A percentile compares a stretch with the other conserved stretches of the same genome.
Conservation (phyloP, 225 moss, liverwort and hornwort genomes). For the Sphagnum contortum region DNA sequence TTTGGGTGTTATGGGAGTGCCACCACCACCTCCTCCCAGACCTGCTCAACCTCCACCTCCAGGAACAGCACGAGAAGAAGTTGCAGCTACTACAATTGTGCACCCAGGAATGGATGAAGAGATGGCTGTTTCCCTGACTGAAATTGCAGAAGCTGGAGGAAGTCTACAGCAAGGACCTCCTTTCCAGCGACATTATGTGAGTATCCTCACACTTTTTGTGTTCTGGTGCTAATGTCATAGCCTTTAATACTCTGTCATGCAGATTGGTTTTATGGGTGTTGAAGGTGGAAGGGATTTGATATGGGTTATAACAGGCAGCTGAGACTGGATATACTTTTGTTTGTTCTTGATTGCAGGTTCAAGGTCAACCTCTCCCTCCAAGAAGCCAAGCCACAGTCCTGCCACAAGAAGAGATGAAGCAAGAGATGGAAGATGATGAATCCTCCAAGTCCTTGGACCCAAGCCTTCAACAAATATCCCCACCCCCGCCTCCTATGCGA, state of each 20-base stretch:
- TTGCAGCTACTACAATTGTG: constrained; percentile 3
- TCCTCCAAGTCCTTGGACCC: constrained; percentile 24
- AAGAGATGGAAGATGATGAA: constrained; percentile 21
- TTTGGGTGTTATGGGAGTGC: constrained; percentile 8
- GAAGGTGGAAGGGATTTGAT: too few species aligned
- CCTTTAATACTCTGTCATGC: too few species aligned
- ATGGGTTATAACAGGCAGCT: too few species aligned
- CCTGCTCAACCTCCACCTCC: constrained; percentile 78
- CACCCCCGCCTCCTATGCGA: constrained; percentile 37
- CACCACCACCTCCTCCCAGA: constrained; percentile 52
- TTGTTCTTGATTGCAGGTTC: constrained; percentile 22
- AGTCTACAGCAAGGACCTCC: constrained; percentile 24
- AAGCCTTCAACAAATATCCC: constrained; percentile 36
- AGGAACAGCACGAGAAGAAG: constrained; percentile 53
- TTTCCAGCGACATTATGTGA: constrained; percentile 26
- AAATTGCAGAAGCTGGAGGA: constrained; percentile 12
- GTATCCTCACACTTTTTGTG: not conserved
- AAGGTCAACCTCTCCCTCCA: constrained; percentile 38
- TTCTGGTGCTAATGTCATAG: too few species aligned
- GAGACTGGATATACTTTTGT: too few species aligned
- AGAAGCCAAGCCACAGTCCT: constrained; percentile 26
- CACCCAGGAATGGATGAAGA: constrained; percentile 57
- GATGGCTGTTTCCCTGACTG: constrained; percentile 20
- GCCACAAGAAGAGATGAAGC: constrained; percentile 28
- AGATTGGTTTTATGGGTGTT: too few species aligned